phyloP scores from a whole-genome alignment of 2,329 filamentous ascomycete genomes.

The Pseudogymnoascus sp. region DNA sequence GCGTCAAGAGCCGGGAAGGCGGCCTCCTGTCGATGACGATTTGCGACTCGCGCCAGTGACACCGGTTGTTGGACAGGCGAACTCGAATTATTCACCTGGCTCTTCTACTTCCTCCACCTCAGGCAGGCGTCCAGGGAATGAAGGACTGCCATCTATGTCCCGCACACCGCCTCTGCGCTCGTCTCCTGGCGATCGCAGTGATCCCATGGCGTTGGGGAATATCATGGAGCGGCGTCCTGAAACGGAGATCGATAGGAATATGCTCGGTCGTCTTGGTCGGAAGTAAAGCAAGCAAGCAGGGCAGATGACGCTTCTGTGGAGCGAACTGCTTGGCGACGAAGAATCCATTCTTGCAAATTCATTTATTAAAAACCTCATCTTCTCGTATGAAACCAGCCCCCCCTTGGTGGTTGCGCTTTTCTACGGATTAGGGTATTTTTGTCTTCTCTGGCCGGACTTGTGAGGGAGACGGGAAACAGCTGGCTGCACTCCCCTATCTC shows the following conservation, averaged over 20 bases:
- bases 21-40: slow-evolving; percentile 24
- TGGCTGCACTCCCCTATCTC: no score
- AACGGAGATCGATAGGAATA: slow-evolving; percentile 26
- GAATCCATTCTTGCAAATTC: not conserved
- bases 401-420: no score
- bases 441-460: no score
- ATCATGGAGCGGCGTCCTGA: slow-evolving; percentile 28
- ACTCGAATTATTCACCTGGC: slow-evolving; percentile 26
- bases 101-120: slow-evolving; percentile 26
- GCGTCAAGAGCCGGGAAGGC: slow-evolving; percentile 21
- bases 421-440: no score
- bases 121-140: slow-evolving; percentile 21
- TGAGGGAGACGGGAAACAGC: no score
- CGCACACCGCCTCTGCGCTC: slow-evolving; percentile 25
- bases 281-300: slow-evolving; percentile 9
- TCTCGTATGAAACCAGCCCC: no score
- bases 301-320: not conserved
- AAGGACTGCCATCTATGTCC: slow-evolving; percentile 22
- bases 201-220: slow-evolving; percentile 29
- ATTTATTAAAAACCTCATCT: not conserved
- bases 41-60: slow-evolving; percentile 28
- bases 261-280: slow-evolving; percentile 25
- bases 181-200: slow-evolving; percentile 21
- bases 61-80: slow-evolving; percentile 16
- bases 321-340: not conserved